phyloP scores from a whole-genome alignment of 1,139 yeast genomes.

The Yamadazyma oceani region DNA sequence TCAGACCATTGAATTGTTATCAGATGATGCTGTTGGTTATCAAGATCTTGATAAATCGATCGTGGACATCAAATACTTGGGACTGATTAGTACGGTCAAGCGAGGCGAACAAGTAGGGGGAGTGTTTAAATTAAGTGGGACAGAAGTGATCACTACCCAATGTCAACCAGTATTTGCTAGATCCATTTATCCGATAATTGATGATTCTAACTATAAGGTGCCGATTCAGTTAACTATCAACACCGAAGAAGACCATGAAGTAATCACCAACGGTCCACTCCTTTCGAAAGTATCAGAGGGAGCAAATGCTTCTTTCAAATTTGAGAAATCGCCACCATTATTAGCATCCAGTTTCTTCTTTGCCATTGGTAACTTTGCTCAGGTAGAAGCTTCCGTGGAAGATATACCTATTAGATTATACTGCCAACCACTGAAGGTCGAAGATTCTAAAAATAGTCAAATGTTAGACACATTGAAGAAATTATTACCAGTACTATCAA shows the following conservation, averaged over 20 bases:
- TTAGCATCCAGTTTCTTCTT: constrained; percentile 65
- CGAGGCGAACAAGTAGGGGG: constrained; percentile 65
- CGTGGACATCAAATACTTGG: constrained; percentile 39
- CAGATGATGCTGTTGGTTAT: not conserved
- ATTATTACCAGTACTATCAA: constrained; percentile 46
- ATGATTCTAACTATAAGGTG: constrained; percentile 57
- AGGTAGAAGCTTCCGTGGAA: constrained; percentile 33
- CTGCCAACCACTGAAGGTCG: constrained; percentile 47
- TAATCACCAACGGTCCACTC: constrained; percentile 46
- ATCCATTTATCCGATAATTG: constrained; percentile 62
- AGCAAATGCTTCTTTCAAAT: constrained; percentile 42
- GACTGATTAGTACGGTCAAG: constrained; percentile 54
- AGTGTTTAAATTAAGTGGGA: constrained; percentile 60
- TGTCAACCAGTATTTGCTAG: constrained; percentile 68
- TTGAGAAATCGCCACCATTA: constrained; percentile 57
- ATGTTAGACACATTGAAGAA: constrained; percentile 48
- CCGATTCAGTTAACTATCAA: constrained; percentile 48
- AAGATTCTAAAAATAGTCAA: constrained; percentile 31
- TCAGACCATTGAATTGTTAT: constrained; percentile 7
- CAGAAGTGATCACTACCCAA: constrained; percentile 66
- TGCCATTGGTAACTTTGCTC: constrained; percentile 63
- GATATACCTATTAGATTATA: constrained; percentile 49
- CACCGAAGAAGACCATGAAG: constrained; percentile 46
- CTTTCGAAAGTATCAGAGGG: too few species aligned
- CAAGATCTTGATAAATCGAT: not conserved